Percentiles rank a stretch among this genome's conserved stretches.
These are phyloP conservation scores for Trametes villosa DNA, from an alignment of 768 basidiomycete genomes.

Conservation along the genomic window DNA sequence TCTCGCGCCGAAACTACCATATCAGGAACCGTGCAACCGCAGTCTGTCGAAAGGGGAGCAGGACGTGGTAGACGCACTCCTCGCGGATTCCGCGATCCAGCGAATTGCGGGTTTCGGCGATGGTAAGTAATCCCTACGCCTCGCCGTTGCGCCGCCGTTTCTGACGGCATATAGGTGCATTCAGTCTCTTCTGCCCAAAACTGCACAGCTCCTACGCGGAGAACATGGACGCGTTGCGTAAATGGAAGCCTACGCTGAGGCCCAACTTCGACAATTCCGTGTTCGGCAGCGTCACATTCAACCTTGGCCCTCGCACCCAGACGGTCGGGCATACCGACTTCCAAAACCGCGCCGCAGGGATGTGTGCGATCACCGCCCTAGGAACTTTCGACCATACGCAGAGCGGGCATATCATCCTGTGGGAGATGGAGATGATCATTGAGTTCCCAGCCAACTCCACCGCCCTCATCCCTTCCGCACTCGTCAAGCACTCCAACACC, in stretches of 20 bases:
- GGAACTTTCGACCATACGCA: constrained; percentile 34
- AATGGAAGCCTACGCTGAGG: not conserved
- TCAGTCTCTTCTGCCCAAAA: not conserved
- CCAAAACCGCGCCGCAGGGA: constrained; percentile 37
- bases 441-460: constrained; percentile 33
- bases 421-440: constrained; percentile 32
- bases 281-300: constrained; percentile 36
- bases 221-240: not conserved
- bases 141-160: not conserved
- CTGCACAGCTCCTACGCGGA: not conserved
- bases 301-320: constrained; percentile 31
- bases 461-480: constrained; percentile 32
- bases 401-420: constrained; percentile 41
- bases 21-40: not conserved
- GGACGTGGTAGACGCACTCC: not conserved
- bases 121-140: not conserved
- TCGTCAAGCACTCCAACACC: constrained; percentile 17
- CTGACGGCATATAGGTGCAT: not conserved
- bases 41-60: not conserved
- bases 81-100: not conserved
- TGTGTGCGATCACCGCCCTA: constrained; percentile 38
- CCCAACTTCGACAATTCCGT: constrained; percentile 34
- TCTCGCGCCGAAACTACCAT: not conserved
- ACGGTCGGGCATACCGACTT: constrained; percentile 33
- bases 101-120: not conserved